Evolutionary conservation across 352 stramenopile genomes (phyloP).

Genomic region (Globisporangium cystogenes): DNA sequence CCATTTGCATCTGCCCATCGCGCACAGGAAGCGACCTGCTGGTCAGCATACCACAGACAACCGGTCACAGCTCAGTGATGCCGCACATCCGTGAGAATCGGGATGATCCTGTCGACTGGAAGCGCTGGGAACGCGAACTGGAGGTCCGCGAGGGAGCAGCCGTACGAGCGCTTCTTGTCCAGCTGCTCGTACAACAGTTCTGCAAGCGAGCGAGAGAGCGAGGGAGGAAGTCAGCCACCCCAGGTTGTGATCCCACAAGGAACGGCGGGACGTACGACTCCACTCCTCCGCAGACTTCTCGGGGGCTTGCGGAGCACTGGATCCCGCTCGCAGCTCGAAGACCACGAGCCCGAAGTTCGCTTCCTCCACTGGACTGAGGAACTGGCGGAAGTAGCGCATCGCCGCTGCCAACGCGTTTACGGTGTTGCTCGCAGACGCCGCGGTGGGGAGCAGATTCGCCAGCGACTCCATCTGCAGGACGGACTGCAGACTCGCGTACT

Average conservation of each 20-base stretch:
- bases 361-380: conserved; percentile 57
- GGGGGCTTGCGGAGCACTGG: conserved; percentile 10
- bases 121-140: conserved; percentile 53
- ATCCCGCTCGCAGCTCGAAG: conserved; percentile 34
- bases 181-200: conserved; percentile 41
- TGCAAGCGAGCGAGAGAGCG: conserved; percentile 9
- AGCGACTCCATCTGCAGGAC: conserved; percentile 54
- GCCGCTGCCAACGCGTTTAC: conserved; percentile 20
- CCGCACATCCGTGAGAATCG: conserved; percentile 55
- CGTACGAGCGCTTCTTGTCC: conserved; percentile 18
- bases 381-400: conserved; percentile 49
- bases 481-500: conserved; percentile 50
- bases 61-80: background rate
- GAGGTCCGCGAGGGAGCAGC: conserved; percentile 44
- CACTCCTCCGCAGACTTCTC: conserved; percentile 41
- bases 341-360: conserved; percentile 44
- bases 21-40: background rate
- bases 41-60: conserved; percentile 5
- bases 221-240: background rate
- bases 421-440: background rate
- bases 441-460: conserved; percentile 27
- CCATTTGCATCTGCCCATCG: conserved; percentile 47
- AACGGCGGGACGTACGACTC: conserved; percentile 30
- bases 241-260: background rate
- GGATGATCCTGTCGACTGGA: conserved; percentile 37